phyloP scores from a whole-genome alignment of 495 filamentous ascomycete species.

The Hypoxylon intermedium region DNA sequence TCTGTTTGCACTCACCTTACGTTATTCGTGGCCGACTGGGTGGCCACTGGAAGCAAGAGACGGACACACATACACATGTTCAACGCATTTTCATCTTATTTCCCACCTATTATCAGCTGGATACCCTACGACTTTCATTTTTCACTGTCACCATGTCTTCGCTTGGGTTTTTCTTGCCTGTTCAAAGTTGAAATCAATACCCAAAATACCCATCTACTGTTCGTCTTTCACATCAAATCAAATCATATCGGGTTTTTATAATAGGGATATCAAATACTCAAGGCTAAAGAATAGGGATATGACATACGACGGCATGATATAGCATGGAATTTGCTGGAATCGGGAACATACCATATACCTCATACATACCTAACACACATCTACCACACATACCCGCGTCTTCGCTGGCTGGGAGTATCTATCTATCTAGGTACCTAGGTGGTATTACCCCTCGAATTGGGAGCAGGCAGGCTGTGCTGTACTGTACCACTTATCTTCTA shows the following conservation, averaged over 20 bases:
- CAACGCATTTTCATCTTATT: conserved; percentile 16
- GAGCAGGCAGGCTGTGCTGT: conserved; percentile 36
- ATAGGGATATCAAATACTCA: conserved; percentile 19
- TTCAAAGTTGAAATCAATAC: conserved; percentile 33
- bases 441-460: conserved; percentile 17
- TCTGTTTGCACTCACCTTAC: conserved; percentile 28
- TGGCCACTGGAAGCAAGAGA: conserved; percentile 24
- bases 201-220: conserved; percentile 33
- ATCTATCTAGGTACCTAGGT: no score
- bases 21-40: conserved; percentile 8
- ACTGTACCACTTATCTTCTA: conserved; percentile 23
- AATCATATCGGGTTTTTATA: conserved; percentile 13
- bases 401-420: conserved; percentile 25
- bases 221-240: conserved; percentile 18
- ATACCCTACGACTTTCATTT: conserved; percentile 27
- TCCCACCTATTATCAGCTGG: conserved; percentile 20
- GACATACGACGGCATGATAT: conserved; percentile 2
- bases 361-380: conserved; percentile 13
- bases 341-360: conserved; percentile 24
- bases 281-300: conserved; percentile 33
- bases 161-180: conserved; percentile 23
- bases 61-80: conserved; percentile 32
- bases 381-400: conserved; percentile 15
- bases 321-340: conserved; percentile 22
- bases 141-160: background rate